Percentiles rank a stretch among this genome's conserved stretches.
These are phyloP conservation scores for Backusella morwellensis DNA, from an alignment of 192 early-diverging fungal species.

Conservation along the genomic window DNA sequence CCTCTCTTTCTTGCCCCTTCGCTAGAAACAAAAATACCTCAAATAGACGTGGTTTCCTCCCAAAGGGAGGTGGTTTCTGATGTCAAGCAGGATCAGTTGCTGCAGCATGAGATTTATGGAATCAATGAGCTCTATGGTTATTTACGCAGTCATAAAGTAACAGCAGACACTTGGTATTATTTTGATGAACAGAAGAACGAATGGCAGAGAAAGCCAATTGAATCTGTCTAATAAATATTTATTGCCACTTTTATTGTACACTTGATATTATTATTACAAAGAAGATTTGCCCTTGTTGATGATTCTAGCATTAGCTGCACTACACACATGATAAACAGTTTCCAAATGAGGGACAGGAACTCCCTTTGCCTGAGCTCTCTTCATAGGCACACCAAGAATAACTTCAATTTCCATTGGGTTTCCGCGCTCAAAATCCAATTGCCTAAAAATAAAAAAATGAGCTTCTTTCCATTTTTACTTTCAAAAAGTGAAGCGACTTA, in stretches of 20 bases:
- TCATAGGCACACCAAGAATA: conserved; percentile 35
- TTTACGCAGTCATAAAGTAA: conserved; percentile 27
- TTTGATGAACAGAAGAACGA: conserved; percentile 1
- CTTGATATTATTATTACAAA: conserved; percentile 3
- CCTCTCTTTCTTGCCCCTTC: conserved; percentile 56
- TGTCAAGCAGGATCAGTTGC: conserved; percentile 28
- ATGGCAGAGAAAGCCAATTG: conserved; percentile 15
- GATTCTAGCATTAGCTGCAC: conserved; percentile 5
- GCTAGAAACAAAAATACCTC: conserved; percentile 36
- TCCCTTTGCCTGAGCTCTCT: conserved; percentile 33
- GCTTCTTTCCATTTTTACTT: background rate
- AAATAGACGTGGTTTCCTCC: conserved; percentile 21
- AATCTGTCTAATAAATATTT: background rate
- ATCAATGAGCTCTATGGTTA: conserved; percentile 28
- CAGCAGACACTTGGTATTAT: conserved; percentile 28
- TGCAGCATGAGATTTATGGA: conserved; percentile 34
- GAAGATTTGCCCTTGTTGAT: background rate
- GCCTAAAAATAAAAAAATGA: conserved; percentile 18
- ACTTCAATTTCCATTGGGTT: conserved; percentile 42
- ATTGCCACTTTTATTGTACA: background rate
- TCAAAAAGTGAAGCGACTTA: conserved; percentile 9
- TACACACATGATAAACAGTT: conserved; percentile 7
- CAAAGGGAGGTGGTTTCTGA: conserved; percentile 36
- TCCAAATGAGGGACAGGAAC: conserved; percentile 27
- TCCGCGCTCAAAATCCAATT: conserved; percentile 42